Evolutionary conservation across 2,329 filamentous ascomycete species (phyloP), one percentile per base, ranked within the genome.

Genomic region (Apiospora phragmitis): DNA sequence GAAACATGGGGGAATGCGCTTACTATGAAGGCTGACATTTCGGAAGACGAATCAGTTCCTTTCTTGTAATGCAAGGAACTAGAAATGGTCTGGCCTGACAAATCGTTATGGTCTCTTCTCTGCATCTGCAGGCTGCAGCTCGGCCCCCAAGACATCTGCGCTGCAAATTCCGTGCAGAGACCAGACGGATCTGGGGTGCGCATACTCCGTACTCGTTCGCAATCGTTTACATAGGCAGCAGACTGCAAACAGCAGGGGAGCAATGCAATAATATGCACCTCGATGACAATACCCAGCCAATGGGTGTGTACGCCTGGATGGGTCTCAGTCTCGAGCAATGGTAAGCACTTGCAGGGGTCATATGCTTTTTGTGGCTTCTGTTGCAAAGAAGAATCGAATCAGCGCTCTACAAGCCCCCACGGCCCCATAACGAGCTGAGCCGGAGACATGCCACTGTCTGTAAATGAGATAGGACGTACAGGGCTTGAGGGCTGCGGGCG

Each of bases 331-430:
- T 38, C n/a, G 55, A 62, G 38, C 55, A 35, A 38, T 32, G 55
- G 55, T 62, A 62, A 62, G 55, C 55, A 62, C 55, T 62, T 62
- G 55, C 55, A 62, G 32, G 55, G 55, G 55, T 38, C 7, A 18
- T 14, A 12, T 38, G 32, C 55, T n/a, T 62, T 24, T 38, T 62
- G 55, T 38, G 55, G 55, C 55, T 21, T n/a, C 18, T 38, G 32
- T 18, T 21, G 32, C 55, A 38, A n/a, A n/a, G 32, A n/a, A 38
- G 55, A 38, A 38, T 38, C 55, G 21, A 38, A 62, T 62, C 55
- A 62, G 55, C 55, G 32, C 32, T n/a, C 32, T 35, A 35, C 21
- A 41, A 9, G 55, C 55, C 11, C 55, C 55, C 55, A 21, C 51
- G 12, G 55, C 55, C 55, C 55, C 55, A 35, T 38, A 62, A 38